Percentiles rank a stretch among this genome's conserved stretches.
These are phyloP conservation scores for Cnidoscolus chayamansa DNA, from an alignment of 441 rosid genomes.

Conservation along the genomic window DNA sequence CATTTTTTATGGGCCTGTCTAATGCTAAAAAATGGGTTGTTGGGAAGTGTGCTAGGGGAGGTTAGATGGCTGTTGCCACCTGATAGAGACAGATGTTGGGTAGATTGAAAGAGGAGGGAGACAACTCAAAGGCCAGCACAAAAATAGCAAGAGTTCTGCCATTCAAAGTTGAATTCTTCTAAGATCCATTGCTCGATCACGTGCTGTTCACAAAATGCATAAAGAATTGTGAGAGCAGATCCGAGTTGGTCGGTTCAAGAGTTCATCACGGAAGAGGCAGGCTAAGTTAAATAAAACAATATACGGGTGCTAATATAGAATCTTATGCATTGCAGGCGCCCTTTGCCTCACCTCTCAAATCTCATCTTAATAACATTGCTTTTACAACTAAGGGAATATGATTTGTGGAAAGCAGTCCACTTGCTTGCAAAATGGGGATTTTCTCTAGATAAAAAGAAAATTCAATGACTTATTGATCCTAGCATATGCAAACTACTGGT, in stretches of 20 bases:
- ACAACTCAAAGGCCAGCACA: not conserved
- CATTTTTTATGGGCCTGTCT: not conserved
- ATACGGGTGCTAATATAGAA: too few species aligned
- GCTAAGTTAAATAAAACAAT: not conserved
- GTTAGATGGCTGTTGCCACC: not conserved
- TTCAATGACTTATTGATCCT: not conserved
- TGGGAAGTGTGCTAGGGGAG: slow-evolving; percentile 3
- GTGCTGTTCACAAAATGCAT: not conserved
- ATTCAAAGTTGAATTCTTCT: not conserved
- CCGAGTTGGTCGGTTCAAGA: not conserved
- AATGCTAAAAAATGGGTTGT: slow-evolving; percentile 7
- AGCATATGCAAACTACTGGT: not conserved
- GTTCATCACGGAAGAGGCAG: not conserved
- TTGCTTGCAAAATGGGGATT: not conserved
- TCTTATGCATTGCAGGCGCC: too few species aligned
- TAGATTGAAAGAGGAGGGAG: slow-evolving; percentile 1
- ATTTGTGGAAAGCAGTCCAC: not conserved
- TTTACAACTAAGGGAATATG: too few species aligned
- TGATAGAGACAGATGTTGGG: not conserved
- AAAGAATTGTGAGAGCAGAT: not conserved
- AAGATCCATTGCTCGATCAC: not conserved
- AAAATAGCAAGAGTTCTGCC: not conserved
- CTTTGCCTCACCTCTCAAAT: too few species aligned
- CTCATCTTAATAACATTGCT: too few species aligned
- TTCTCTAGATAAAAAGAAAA: not conserved